Evolutionary conservation across 2,329 filamentous ascomycete genomes (phyloP).

Genomic region (Fusarium verrucosum): DNA sequence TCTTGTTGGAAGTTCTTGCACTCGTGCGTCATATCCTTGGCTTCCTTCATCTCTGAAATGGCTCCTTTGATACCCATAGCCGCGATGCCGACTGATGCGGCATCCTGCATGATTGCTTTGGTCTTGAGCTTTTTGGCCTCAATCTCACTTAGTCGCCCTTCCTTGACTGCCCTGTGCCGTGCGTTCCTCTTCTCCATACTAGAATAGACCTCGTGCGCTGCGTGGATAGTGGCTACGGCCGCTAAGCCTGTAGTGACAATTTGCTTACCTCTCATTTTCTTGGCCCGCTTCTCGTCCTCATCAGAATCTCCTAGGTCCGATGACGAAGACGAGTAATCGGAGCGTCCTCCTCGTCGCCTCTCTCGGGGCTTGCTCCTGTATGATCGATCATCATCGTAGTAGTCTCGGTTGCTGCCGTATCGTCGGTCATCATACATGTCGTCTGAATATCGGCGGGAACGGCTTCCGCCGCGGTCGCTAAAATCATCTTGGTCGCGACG

Average conservation of each 20-base stretch:
- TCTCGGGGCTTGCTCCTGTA: constrained; percentile 53
- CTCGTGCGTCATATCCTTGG: constrained; percentile 59
- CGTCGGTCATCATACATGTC: constrained; percentile 59
- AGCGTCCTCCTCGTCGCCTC: constrained; percentile 53
- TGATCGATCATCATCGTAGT: constrained; percentile 60
- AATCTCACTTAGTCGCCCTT: constrained; percentile 60
- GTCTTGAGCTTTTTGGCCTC: constrained; percentile 67
- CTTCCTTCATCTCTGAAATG: constrained; percentile 65
- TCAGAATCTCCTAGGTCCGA: constrained; percentile 67
- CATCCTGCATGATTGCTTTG: constrained; percentile 66
- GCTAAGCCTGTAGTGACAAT: constrained; percentile 65
- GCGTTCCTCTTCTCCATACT: constrained; percentile 66
- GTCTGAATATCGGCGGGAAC: constrained; percentile 54
- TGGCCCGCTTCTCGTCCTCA: constrained; percentile 62
- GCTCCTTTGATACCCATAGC: constrained; percentile 67
- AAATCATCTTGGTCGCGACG: constrained; percentile 58
- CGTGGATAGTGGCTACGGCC: constrained; percentile 68
- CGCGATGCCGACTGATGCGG: constrained; percentile 67
- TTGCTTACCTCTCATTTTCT: constrained; percentile 71
- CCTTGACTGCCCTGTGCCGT: constrained; percentile 62
- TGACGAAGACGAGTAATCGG: constrained; percentile 60
- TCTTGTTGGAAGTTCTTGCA: constrained; percentile 60
- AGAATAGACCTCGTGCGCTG: constrained; percentile 66
- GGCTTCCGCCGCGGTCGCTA: constrained; percentile 54
- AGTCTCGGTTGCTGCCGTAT: constrained; percentile 52